phyloP scores from a whole-genome alignment of 371 early-diverging fungal species.

The Fennellomyces sp. region DNA sequence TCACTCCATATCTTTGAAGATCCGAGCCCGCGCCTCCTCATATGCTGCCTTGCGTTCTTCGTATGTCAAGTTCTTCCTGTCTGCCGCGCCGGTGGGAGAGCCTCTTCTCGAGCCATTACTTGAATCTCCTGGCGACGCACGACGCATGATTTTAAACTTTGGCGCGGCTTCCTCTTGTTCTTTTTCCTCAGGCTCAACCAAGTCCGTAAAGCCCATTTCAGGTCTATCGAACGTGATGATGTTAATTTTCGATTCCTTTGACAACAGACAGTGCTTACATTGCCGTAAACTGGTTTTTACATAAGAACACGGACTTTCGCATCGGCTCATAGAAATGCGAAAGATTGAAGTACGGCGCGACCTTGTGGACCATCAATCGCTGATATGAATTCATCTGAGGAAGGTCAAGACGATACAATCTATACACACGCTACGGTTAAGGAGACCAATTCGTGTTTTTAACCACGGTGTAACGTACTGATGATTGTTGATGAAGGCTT shows the following conservation, averaged over 20 bases:
- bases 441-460: background rate
- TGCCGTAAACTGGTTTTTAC: slow-evolving; percentile 60
- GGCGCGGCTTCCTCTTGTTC: slow-evolving; percentile 24
- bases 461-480: slow-evolving; percentile 36
- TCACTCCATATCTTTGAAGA: slow-evolving; percentile 64
- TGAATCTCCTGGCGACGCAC: slow-evolving; percentile 22
- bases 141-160: slow-evolving; percentile 57
- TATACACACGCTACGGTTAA: slow-evolving; percentile 27
- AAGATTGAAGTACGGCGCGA: slow-evolving; percentile 74
- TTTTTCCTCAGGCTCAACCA: slow-evolving; percentile 42
- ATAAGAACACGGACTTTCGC: slow-evolving; percentile 64
- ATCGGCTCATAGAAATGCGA: slow-evolving; percentile 64
- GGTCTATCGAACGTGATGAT: slow-evolving; percentile 42
- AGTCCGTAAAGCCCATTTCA: slow-evolving; percentile 50
- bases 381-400: slow-evolving; percentile 82
- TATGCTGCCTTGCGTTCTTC: slow-evolving; percentile 78
- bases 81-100: slow-evolving; percentile 19
- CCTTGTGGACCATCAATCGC: slow-evolving; percentile 73
- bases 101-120: slow-evolving; percentile 24
- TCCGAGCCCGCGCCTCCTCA: slow-evolving; percentile 77
- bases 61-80: slow-evolving; percentile 59
- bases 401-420: slow-evolving; percentile 65
- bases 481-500: slow-evolving; percentile 64
- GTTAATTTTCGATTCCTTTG: background rate
- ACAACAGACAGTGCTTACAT: slow-evolving; percentile 50